Evolutionary conservation across 352 stramenopile species (phyloP).

Genomic region (Phytophthora lateralis): DNA sequence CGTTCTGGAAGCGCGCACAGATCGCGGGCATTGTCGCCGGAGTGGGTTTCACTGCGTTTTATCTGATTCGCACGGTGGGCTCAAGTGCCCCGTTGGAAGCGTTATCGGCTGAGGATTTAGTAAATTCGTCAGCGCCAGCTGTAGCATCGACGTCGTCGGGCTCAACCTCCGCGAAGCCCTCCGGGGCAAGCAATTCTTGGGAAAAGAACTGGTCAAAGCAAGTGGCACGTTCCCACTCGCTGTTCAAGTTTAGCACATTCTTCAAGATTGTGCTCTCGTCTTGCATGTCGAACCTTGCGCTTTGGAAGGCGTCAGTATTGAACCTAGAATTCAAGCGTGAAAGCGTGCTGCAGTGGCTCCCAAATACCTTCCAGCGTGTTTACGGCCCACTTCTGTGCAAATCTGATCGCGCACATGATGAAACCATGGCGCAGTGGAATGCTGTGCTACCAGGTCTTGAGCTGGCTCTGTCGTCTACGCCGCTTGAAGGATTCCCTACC

Average conservation of each 20-base stretch:
- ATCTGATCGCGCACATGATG: conserved; percentile 76
- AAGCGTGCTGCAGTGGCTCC: conserved; percentile 77
- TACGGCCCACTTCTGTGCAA: conserved; percentile 78
- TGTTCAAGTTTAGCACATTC: conserved; percentile 74
- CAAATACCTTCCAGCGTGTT: conserved; percentile 69
- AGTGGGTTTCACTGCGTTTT: conserved; percentile 70
- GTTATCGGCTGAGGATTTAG: conserved; percentile 37
- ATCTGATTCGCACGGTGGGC: conserved; percentile 78
- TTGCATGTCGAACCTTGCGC: conserved; percentile 61
- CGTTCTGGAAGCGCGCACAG: conserved; percentile 77
- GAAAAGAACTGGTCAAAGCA: conserved; percentile 83
- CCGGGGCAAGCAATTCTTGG: conserved; percentile 43
- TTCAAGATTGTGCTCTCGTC: conserved; percentile 77
- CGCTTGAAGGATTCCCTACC: conserved; percentile 63
- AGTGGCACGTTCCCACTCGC: conserved; percentile 66
- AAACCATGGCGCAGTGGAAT: conserved; percentile 74
- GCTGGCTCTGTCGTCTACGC: conserved; percentile 61
- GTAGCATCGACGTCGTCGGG: conserved; percentile 4
- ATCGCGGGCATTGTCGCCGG: conserved; percentile 64
- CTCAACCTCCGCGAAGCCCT: conserved; percentile 9
- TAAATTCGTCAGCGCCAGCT: too few species aligned
- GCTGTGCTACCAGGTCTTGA: conserved; percentile 78
- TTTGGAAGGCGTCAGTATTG: conserved; percentile 73
- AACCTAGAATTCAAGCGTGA: conserved; percentile 75
- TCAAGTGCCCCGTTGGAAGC: conserved; percentile 28